Conservation (phyloP, 306 rosid genomes). For the Sindora glabra region DNA sequence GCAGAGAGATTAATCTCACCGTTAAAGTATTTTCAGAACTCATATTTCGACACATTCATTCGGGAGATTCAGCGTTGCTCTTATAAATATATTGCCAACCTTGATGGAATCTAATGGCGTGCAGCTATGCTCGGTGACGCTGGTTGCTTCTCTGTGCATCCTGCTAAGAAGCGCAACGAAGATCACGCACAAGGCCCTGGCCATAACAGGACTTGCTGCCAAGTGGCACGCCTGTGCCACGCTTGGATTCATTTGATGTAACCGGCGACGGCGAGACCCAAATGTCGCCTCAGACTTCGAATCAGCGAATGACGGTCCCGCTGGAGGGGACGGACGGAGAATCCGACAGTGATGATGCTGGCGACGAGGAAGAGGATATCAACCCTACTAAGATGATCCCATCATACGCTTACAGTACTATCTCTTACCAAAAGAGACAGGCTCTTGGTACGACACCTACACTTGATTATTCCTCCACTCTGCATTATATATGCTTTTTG, state of each 20-base stretch:
- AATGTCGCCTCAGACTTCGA: conserved; percentile 17
- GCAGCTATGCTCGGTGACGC: conserved; percentile 75
- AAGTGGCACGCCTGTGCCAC: conserved; percentile 98
- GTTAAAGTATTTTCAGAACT: too few relatives aligned
- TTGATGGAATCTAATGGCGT: background rate
- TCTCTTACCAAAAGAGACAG: conserved; percentile 82
- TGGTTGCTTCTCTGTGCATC: conserved; percentile 52
- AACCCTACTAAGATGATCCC: conserved; percentile 55
- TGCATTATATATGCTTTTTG: too few relatives aligned
- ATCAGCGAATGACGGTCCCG: conserved; percentile 15
- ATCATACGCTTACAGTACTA: conserved; percentile 69
- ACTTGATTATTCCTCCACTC: background rate
- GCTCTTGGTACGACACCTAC: conserved; percentile 58
- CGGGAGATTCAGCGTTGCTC: too few relatives aligned
- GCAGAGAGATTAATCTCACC: too few relatives aligned
- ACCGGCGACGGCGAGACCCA: conserved; percentile 15
- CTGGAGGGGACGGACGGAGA: conserved; percentile 25
- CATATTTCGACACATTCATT: too few relatives aligned
- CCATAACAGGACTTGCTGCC: conserved; percentile 82
- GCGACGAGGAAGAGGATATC: conserved; percentile 75
- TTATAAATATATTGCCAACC: too few relatives aligned
- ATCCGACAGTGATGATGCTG: conserved; percentile 35
- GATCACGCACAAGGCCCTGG: conserved; percentile 91
- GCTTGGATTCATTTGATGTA: conserved; percentile 70
- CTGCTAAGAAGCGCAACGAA: conserved; percentile 77